phyloP scores from a whole-genome alignment of 768 basidiomycete genomes.

The Boletus barrowsii region DNA sequence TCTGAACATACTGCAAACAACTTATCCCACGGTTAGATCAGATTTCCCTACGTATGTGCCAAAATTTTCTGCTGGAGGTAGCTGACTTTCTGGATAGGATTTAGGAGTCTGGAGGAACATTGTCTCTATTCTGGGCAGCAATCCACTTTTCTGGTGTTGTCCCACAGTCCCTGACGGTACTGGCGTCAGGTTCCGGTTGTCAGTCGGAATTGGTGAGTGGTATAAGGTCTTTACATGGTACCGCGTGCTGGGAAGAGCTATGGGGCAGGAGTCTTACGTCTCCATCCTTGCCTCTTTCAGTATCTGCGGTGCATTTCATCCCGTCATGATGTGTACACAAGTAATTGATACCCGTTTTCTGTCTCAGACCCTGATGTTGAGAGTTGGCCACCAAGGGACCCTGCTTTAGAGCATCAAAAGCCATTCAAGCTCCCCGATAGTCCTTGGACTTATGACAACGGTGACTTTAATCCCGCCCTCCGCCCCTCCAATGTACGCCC shows the following conservation, averaged over 20 bases:
- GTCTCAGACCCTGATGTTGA: slow-evolving; percentile 36
- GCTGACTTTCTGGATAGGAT: slow-evolving; percentile 49
- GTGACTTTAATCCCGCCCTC: slow-evolving; percentile 70
- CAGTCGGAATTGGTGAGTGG: slow-evolving; percentile 74
- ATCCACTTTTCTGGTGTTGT: slow-evolving; percentile 80
- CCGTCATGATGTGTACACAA: neutral
- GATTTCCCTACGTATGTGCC: slow-evolving; percentile 83
- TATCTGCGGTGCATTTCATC: slow-evolving; percentile 2
- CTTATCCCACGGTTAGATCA: slow-evolving; percentile 48
- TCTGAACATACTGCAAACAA: neutral
- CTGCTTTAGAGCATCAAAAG: slow-evolving; percentile 35
- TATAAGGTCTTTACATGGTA: slow-evolving; percentile 37
- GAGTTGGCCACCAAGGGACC: slow-evolving; percentile 77
- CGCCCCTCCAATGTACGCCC: slow-evolving; percentile 53
- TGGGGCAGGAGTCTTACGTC: slow-evolving; percentile 3
- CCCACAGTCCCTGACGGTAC: slow-evolving; percentile 65
- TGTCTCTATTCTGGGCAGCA: slow-evolving; percentile 71
- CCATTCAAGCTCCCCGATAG: slow-evolving; percentile 51
- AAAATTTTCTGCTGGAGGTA: neutral
- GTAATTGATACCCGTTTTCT: slow-evolving; percentile 11
- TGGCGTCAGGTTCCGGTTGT: slow-evolving; percentile 76
- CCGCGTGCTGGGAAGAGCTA: slow-evolving; percentile 6
- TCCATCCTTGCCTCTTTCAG: neutral
- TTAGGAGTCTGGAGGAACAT: slow-evolving; percentile 74
- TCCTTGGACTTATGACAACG: slow-evolving; percentile 88